phyloP scores from a whole-genome alignment of 495 filamentous ascomycete genomes.

The Choiromyces venosus region DNA sequence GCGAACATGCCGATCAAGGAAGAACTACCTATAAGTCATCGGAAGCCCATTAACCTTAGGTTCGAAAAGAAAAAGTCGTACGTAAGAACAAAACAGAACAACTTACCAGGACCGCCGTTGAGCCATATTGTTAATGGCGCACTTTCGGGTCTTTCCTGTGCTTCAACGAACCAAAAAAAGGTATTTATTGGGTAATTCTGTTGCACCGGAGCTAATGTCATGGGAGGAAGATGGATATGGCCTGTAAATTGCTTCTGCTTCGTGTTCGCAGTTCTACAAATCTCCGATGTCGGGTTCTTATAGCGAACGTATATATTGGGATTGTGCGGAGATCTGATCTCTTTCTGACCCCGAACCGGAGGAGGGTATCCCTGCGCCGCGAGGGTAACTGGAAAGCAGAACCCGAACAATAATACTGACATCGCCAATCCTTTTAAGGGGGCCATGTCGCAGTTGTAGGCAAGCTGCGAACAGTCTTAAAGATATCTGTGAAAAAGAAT shows the following conservation, averaged over 20 bases:
- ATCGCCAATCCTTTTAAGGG: background rate
- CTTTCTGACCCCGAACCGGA: constrained; percentile 17
- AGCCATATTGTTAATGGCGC: constrained; percentile 63
- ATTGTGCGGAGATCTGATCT: constrained; percentile 28
- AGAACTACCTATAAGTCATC: constrained; percentile 42
- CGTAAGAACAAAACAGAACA: constrained; percentile 64
- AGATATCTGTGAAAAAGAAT: background rate
- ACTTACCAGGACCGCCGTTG: constrained; percentile 60
- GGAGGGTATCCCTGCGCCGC: constrained; percentile 35
- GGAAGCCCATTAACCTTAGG: background rate
- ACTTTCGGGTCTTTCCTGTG: constrained; percentile 54
- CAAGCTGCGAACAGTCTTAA: background rate
- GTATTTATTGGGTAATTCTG: constrained; percentile 63
- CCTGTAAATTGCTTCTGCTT: constrained; percentile 44
- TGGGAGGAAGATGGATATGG: constrained; percentile 50
- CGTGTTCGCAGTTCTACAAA: constrained; percentile 32
- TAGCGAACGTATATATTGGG: constrained; percentile 31
- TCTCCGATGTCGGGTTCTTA: constrained; percentile 32
- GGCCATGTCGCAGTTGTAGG: background rate
- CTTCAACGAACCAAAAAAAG: constrained; percentile 76
- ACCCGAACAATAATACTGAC: background rate
- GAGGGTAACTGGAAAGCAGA: constrained; percentile 9
- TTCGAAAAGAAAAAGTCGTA: constrained; percentile 44
- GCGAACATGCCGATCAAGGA: constrained; percentile 66
- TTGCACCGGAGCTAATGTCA: constrained; percentile 47